Evolutionary conservation across 257 asterid species (phyloP), one percentile per base, ranked within the genome.

Genomic region (Nicotiana tomentosiformis): DNA sequence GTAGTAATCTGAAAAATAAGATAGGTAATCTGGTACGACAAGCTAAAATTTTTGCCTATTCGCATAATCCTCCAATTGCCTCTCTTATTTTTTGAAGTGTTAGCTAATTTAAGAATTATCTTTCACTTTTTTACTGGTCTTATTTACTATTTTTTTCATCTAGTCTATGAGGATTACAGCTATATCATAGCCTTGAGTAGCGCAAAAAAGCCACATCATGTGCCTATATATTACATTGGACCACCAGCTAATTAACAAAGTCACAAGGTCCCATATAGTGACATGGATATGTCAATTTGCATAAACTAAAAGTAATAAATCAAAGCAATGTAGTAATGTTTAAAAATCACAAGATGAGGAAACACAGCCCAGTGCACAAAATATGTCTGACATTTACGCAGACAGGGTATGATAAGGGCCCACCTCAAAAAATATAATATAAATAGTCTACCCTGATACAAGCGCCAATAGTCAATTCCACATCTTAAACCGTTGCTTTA

Each of bases 401-500:
- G 0, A 0, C 3, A 0, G 3, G 49, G 3, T 43, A 2, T 8
- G 35, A 32, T 32, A 32, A 39, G 10, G 49, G 49, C 0, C 49
- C 2, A 7, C 49, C 49, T 7, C 10, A 7, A 7, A 2, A 39
- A 39, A 39, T 39, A 7, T 7, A 39, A 7, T 1, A 2, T 43
- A 43, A 1, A 1, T 10, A 43, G 11, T 7, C 11, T 43, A 43
- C 3, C 0, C 0, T 43, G 0, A 43, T 43, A 43, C 2, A 39
- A 39, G 0, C 2, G 3, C 0, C 11, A 7, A 43, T 43, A 43
- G 11, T 0, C 0, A 3, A 1, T 43, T 43, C 1, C 0, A 43
- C 3, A 0, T 0, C 10, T 43, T 2, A 3, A 1, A 39, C 0
- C 0, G 3, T 43, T 43, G 2, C 0, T 0, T 0, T 43, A 43